Conservation (phyloP, 2,329 filamentous ascomycete genomes). For the Camptophora hylomeconis region DNA sequence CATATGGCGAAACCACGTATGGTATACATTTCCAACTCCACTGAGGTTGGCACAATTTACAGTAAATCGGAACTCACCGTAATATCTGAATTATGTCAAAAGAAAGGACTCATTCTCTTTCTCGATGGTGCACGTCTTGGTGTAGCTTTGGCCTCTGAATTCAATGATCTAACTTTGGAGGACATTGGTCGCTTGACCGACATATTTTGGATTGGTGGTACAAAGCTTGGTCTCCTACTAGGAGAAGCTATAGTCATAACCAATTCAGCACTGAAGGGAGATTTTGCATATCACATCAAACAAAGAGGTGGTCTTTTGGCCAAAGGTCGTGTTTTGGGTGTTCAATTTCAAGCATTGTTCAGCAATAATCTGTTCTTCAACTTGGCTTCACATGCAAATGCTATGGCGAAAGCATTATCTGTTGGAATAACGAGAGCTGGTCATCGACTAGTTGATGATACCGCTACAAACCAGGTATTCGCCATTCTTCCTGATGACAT, state of each 20-base stretch:
- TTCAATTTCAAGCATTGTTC: slow-evolving; percentile 39
- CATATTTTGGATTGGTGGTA: slow-evolving; percentile 43
- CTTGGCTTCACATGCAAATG: slow-evolving; percentile 33
- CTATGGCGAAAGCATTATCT: slow-evolving; percentile 32
- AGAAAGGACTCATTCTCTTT: slow-evolving; percentile 30
- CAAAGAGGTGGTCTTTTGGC: slow-evolving; percentile 39
- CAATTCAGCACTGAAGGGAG: slow-evolving; percentile 27
- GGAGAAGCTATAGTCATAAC: slow-evolving; percentile 40
- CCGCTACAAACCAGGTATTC: slow-evolving; percentile 42
- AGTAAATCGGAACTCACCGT: slow-evolving; percentile 29
- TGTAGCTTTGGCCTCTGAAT: slow-evolving; percentile 29
- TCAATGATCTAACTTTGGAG: slow-evolving; percentile 31
- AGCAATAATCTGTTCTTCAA: slow-evolving; percentile 32
- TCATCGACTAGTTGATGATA: slow-evolving; percentile 30
- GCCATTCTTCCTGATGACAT: slow-evolving; percentile 29
- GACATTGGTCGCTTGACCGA: slow-evolving; percentile 37
- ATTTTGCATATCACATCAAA: slow-evolving; percentile 40
- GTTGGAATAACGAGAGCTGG: slow-evolving; percentile 30
- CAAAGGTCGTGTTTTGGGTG: slow-evolving; percentile 37
- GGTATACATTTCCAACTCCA: slow-evolving; percentile 41
- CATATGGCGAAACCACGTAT: slow-evolving; percentile 39
- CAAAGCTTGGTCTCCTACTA: slow-evolving; percentile 38
- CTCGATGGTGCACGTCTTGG: slow-evolving; percentile 38
- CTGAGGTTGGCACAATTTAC: slow-evolving; percentile 39
- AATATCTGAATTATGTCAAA: slow-evolving; percentile 32